Evolutionary conservation across 495 filamentous ascomycete species (phyloP).

Genomic region (Trichoderma erinaceum): DNA sequence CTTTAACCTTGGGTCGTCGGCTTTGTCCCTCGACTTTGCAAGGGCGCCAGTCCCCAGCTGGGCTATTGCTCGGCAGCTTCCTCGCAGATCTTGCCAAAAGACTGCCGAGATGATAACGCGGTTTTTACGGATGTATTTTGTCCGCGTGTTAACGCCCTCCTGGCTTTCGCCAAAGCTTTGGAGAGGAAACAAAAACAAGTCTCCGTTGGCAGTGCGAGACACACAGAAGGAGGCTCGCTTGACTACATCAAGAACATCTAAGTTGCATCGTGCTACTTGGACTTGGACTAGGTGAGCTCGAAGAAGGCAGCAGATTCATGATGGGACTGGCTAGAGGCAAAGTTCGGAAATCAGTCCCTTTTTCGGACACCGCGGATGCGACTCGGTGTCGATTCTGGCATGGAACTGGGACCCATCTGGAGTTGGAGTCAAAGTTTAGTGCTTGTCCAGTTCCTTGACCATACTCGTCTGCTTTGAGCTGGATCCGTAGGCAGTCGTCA

Average conservation of each 20-base stretch:
- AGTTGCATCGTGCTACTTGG: constrained; percentile 20
- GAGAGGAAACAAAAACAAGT: constrained; percentile 89
- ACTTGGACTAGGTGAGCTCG: constrained; percentile 23
- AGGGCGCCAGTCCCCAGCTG: constrained; percentile 55
- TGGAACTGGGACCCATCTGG: constrained; percentile 73
- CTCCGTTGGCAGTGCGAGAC: constrained; percentile 71
- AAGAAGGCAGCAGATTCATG: constrained; percentile 32
- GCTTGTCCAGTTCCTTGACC: constrained; percentile 61
- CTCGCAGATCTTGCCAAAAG: constrained; percentile 33
- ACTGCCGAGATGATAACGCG: constrained; percentile 52
- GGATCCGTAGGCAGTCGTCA: constrained; percentile 19
- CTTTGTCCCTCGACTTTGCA: constrained; percentile 41
- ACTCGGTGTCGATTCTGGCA: constrained; percentile 21
- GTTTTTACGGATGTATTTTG: constrained; percentile 86
- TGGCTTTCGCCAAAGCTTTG: constrained; percentile 30
- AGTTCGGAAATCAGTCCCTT: constrained; percentile 1
- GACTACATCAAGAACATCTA: constrained; percentile 25
- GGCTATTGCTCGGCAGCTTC: constrained; percentile 27
- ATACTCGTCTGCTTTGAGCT: constrained; percentile 21
- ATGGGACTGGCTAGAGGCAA: neutral
- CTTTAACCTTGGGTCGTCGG: constrained; percentile 65
- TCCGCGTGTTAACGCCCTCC: constrained; percentile 61
- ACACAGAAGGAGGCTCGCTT: constrained; percentile 53
- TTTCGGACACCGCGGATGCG: constrained; percentile 5
- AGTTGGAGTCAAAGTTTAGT: constrained; percentile 93